These are phyloP conservation scores for Hippophae rhamnoides DNA, from an alignment of 306 rosid genomes.

Conservation along the genomic window DNA sequence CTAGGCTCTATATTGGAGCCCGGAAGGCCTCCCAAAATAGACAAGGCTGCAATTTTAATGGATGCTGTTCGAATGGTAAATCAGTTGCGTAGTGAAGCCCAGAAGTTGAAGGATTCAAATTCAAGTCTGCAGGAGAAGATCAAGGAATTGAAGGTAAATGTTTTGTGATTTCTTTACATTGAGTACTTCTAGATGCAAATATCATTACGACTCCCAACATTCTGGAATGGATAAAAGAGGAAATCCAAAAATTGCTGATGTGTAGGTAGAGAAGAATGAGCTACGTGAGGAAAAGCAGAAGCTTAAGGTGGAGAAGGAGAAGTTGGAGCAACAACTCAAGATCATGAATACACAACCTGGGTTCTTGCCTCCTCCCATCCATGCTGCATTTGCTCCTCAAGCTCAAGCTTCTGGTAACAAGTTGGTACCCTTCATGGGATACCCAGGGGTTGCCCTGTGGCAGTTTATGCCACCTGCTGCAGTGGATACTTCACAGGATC, in stretches of 20 bases:
- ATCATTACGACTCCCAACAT: background rate
- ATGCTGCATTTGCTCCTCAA: slow-evolving; percentile 78
- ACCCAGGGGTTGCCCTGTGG: slow-evolving; percentile 97
- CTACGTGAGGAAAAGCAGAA: slow-evolving; percentile 91
- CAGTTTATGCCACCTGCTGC: slow-evolving; percentile 96
- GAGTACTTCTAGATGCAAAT: slow-evolving; percentile 1
- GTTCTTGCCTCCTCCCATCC: slow-evolving; percentile 67
- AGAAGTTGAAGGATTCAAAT: slow-evolving; percentile 75
- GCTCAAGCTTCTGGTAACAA: slow-evolving; percentile 83
- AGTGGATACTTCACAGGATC: slow-evolving; percentile 95
- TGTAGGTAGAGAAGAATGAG: slow-evolving; percentile 81
- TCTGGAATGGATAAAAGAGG: background rate
- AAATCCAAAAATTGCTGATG: background rate
- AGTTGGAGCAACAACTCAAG: slow-evolving; percentile 76
- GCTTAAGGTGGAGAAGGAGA: slow-evolving; percentile 84
- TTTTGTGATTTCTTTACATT: background rate
- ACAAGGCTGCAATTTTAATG: slow-evolving; percentile 78
- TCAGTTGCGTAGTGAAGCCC: slow-evolving; percentile 76
- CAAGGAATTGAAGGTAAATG: slow-evolving; percentile 74
- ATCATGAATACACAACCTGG: slow-evolving; percentile 63
- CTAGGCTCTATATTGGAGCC: slow-evolving; percentile 88
- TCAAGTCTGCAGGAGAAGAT: slow-evolving; percentile 75
- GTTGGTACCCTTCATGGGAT: slow-evolving; percentile 74
- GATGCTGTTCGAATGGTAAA: slow-evolving; percentile 86
- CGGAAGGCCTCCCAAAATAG: slow-evolving; percentile 82